Base-by-base conservation (phyloP, 257 asterid genomes). In the Ocimum tenuiflorum region DNA sequence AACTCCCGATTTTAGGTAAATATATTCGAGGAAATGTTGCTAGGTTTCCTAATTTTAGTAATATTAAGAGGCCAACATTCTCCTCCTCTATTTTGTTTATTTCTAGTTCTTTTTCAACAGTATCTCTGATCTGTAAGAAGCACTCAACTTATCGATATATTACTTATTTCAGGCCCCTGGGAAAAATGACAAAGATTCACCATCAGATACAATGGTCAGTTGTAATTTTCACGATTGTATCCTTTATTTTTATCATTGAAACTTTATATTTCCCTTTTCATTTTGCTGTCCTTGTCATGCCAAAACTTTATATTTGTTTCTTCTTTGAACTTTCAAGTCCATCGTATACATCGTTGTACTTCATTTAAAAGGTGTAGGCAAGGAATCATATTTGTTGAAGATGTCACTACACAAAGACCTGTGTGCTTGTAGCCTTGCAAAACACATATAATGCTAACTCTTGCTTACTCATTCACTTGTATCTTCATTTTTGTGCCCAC, bases 201-300 rank as follows among this genome's bases (percentile, higher is more conserved):
- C 95, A 29, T 86, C 97, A 49, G 96, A 89, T 78, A 70, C 95
- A 54, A 77, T 85, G 95, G 99, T 92, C 63, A 42, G 96, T 87
- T 42, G 58, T 14, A 52, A 53, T 47, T 68, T 42, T 36, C 60
- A 39, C 57, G 11, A 23, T 20, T 13, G 19, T 11, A 36, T 74
- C 45, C 39, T 57, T 70, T 29, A 8, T 1, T 17, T 8, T 29
- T 22, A 31, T 63, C 36, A 14, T 29, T 63, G 23, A 14, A 20
- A 13, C 41, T 55, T 59, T 24, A 48, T 60, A 43, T 46, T 53
- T 18, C 19, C 53, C 45, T 7, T 61, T 45, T 36, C 6, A 57
- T 17, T 29, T 23, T 55, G 46, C 7, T 29, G 6, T 33, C 38
- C 27, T 10, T 59, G 56, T 17, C 43, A 38, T 54, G 67, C 17